phyloP scores from a whole-genome alignment of 164 flowering plant genomes.

The Kingdonia uniflora region DNA sequence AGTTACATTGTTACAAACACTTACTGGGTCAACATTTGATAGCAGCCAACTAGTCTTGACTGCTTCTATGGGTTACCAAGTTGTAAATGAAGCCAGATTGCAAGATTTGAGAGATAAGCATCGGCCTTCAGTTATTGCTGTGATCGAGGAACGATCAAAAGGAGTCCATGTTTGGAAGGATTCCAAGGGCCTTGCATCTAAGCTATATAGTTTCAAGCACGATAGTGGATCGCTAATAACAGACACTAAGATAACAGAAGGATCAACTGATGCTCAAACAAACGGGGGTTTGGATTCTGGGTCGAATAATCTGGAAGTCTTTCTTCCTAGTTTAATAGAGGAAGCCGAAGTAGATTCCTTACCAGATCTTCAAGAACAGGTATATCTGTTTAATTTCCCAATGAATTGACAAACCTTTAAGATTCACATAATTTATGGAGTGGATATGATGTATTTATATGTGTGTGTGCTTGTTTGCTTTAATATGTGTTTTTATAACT shows the following conservation, averaged over 20 bases:
- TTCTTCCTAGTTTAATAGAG: conserved; percentile 24
- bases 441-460: too few relatives aligned
- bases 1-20: conserved; percentile 83
- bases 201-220: conserved; percentile 67
- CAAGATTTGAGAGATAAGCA: conserved; percentile 70
- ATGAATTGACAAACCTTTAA: too few relatives aligned
- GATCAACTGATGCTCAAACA: conserved; percentile 16
- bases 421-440: too few relatives aligned
- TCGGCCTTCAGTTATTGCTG: conserved; percentile 54
- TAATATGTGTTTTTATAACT: too few relatives aligned
- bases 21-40: conserved; percentile 96
- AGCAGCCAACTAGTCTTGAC: conserved; percentile 98
- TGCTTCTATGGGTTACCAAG: conserved; percentile 94
- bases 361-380: conserved; percentile 91
- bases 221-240: conserved; percentile 45
- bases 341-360: conserved; percentile 44
- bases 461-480: too few relatives aligned
- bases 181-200: conserved; percentile 75
- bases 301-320: conserved; percentile 37
- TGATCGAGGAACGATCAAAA: conserved; percentile 72
- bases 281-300: conserved; percentile 21
- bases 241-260: conserved; percentile 27
- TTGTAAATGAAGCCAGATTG: conserved; percentile 63
- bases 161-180: conserved; percentile 59
- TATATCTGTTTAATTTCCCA: conserved; percentile 15